These are phyloP conservation scores for Capsicum pubescens DNA, from an alignment of 257 asterid species.

Conservation along the genomic window DNA sequence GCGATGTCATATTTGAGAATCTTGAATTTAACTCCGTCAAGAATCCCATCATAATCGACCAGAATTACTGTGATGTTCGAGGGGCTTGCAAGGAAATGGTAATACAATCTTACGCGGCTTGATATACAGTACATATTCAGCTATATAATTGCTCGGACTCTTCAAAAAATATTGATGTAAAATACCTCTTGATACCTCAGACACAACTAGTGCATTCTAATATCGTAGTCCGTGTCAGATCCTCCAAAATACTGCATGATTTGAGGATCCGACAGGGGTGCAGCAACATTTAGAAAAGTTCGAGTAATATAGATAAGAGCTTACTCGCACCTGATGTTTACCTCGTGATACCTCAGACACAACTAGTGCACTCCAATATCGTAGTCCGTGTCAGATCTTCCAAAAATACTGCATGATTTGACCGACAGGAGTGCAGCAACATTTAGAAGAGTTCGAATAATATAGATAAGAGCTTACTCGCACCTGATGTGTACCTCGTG, in stretches of 20 bases:
- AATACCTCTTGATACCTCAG: background rate
- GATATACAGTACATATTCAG: background rate
- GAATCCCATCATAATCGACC: slow-evolving; percentile 74
- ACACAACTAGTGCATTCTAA: background rate
- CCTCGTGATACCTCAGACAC: background rate
- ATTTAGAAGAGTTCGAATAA: too few relatives aligned
- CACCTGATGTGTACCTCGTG: background rate
- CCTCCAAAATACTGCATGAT: too few relatives aligned
- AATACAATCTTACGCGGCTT: background rate
- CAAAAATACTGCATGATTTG: too few relatives aligned
- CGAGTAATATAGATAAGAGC: too few relatives aligned
- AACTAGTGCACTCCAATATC: background rate
- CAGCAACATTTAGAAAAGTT: too few relatives aligned
- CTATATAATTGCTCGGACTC: background rate
- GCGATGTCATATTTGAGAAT: slow-evolving; percentile 50
- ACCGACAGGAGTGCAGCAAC: too few relatives aligned
- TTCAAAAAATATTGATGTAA: background rate
- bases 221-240: too few relatives aligned
- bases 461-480: too few relatives aligned
- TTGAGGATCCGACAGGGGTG: too few relatives aligned
- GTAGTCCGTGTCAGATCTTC: too few relatives aligned
- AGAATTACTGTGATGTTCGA: slow-evolving; percentile 52
- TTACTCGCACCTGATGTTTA: background rate
- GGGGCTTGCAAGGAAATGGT: slow-evolving; percentile 53
- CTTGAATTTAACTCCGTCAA: slow-evolving; percentile 48